Evolutionary conservation across 2,329 filamentous ascomycete species (phyloP).

Genomic region (Calycina herbarum): DNA sequence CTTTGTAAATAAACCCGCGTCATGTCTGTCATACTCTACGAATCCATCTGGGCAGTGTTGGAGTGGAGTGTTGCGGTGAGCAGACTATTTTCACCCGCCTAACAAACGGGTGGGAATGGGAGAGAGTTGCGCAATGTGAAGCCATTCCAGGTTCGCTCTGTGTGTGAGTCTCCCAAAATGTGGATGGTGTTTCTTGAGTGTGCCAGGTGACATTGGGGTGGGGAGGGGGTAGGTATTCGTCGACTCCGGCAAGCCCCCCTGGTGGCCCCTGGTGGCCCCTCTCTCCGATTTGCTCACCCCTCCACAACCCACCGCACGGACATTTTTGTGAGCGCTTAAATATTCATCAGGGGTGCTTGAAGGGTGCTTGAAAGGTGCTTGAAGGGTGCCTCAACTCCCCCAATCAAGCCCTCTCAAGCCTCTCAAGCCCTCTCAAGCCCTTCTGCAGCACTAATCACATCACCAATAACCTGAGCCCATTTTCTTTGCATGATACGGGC

Average conservation of each 20-base stretch:
- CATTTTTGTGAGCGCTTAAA: slow-evolving; percentile 1
- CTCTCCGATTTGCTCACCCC: not conserved
- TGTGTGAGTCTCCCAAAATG: too few species aligned
- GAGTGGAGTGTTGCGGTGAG: not conserved
- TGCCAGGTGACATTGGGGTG: too few species aligned
- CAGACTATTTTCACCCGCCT: not conserved
- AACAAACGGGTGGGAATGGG: too few species aligned
- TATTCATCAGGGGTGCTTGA: not conserved
- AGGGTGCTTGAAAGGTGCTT: too few species aligned
- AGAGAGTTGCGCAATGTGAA: too few species aligned
- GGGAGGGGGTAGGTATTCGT: too few species aligned
- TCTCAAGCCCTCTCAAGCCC: not conserved
- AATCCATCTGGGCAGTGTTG: not conserved
- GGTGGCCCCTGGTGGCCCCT: too few species aligned
- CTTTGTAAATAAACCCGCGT: not conserved
- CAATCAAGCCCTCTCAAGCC: not conserved
- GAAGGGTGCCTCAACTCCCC: not conserved
- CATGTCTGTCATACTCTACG: not conserved
- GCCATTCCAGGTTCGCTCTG: too few species aligned
- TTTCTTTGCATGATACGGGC: not conserved
- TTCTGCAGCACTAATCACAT: slow-evolving; percentile 5
- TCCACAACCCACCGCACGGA: not conserved
- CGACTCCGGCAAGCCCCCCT: too few species aligned
- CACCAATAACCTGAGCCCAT: not conserved
- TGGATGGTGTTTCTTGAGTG: too few species aligned